These are phyloP conservation scores for Trebouxia gelatinosa DNA, from an alignment of 163 green algal genomes.

Conservation along the genomic window DNA sequence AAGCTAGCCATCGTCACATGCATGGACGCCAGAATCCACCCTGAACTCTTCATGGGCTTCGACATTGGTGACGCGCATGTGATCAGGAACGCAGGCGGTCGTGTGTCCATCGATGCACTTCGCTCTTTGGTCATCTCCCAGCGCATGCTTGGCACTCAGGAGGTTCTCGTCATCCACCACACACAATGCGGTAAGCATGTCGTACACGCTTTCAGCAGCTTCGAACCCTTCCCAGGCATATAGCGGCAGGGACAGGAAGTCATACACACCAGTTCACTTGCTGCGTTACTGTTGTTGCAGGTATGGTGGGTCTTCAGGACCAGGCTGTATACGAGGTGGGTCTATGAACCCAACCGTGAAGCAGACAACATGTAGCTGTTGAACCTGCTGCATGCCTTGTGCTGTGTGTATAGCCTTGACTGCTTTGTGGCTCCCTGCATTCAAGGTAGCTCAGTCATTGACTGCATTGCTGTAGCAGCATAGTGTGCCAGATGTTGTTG, in stretches of 20 bases:
- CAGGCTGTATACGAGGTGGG: constrained; percentile 11
- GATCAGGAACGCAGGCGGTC: constrained; percentile 52
- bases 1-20: constrained; percentile 52
- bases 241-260: background rate
- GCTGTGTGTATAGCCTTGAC: background rate
- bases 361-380: background rate
- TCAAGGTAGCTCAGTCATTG: background rate
- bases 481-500: background rate
- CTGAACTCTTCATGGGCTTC: constrained; percentile 49
- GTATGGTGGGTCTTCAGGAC: constrained; percentile 6
- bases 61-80: constrained; percentile 48
- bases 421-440: too few relatives aligned
- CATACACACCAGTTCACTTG: constrained; percentile 10
- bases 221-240: constrained; percentile 27
- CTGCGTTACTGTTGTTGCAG: constrained; percentile 7
- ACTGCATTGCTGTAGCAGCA: background rate
- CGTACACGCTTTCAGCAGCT: background rate
- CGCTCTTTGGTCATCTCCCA: constrained; percentile 63
- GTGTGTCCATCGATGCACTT: constrained; percentile 49
- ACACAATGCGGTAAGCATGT: constrained; percentile 35
- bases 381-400: background rate
- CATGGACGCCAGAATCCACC: constrained; percentile 63
- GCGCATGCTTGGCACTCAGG: constrained; percentile 64
- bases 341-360: too few relatives aligned
- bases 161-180: constrained; percentile 64